Base-by-base conservation (phyloP, 768 basidiomycete genomes). In the Daedaleopsis nitida region DNA sequence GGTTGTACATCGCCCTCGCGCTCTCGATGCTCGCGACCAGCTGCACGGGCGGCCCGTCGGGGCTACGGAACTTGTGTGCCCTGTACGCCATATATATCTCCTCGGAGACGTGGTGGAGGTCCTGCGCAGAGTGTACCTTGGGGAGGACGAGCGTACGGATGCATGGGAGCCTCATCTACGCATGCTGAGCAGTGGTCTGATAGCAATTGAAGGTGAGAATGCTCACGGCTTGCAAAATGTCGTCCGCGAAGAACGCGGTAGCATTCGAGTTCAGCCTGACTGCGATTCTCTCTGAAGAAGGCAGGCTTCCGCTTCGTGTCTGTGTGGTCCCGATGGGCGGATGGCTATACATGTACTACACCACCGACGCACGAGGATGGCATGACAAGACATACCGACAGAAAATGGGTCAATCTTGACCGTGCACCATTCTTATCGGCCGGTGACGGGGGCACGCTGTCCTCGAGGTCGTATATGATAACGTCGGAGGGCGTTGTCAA, bases 11-110 rank as follows among this genome's bases (percentile, higher is more conserved):
- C 2, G 84, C 86, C 53, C 76, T 78, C 1, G 94, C 94, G 67
- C 91, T 96, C 73, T 97, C 94, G 44, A 96, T 86, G 69, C 91
- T 93, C 0, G 91, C 87, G 5, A 97, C 79, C 32, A 96, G 80
- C 48, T 81, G 76, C 48, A 90, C 71, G 1, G 80, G 77, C 68
- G 16, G 71, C 2, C 60, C 58, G 5, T 59, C 44, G n/a, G 63
- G 59, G n/a, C 57, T 24, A 63, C n/a, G 71, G 66, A 38, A 65
- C 52, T 52, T 44, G 19, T 52, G 51, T 12, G 55, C 45, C 63
- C 70, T 65, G 63, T 68, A 74, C 21, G 72, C 66, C n/a, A 72
- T 60, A 49, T 72, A 75, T 34, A 87, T 75, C 49, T 74, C 75
- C 52, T 63, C 76, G 14, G 86, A 87, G 44, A 92, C 84, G 45